Evolutionary conservation across 768 basidiomycete species (phyloP).

Genomic region (Mrakia frigida): DNA sequence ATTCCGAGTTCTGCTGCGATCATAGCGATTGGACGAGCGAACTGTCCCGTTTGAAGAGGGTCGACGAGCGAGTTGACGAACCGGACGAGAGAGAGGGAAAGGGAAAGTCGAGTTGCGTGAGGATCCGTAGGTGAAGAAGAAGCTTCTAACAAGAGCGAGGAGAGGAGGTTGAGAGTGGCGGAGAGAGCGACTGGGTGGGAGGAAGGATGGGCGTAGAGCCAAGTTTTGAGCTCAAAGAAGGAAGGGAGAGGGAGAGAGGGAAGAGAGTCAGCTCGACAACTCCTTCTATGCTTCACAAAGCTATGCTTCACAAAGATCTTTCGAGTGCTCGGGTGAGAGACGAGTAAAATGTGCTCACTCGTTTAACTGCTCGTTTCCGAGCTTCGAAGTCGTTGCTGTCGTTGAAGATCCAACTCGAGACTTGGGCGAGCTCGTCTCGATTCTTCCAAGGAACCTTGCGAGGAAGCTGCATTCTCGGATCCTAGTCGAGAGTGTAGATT

Average conservation of each 20-base stretch:
- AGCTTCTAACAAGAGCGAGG: conserved; percentile 34
- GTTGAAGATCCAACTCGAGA: conserved; percentile 68
- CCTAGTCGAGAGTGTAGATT: too few species aligned
- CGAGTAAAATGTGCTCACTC: conserved; percentile 30
- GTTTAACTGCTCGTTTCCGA: conserved; percentile 55
- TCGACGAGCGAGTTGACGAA: conserved; percentile 95
- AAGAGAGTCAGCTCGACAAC: not conserved
- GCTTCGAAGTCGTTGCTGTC: conserved; percentile 60
- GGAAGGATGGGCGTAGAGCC: conserved; percentile 27
- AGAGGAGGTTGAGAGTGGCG: conserved; percentile 40
- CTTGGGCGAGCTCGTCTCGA: conserved; percentile 63
- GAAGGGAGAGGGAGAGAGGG: conserved; percentile 26
- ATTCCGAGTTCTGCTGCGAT: conserved; percentile 81
- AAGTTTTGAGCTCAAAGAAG: conserved; percentile 39
- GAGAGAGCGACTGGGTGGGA: conserved; percentile 42
- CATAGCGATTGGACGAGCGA: conserved; percentile 81
- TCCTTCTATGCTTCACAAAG: too few species aligned
- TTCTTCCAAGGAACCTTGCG: conserved; percentile 75
- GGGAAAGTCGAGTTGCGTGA: conserved; percentile 56
- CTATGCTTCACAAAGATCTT: too few species aligned
- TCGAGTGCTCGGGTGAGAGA: too few species aligned
- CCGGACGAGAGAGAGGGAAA: conserved; percentile 73
- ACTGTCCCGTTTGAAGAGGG: conserved; percentile 80
- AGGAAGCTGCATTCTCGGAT: conserved; percentile 45
- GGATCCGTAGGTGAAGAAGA: conserved; percentile 48